Evolutionary conservation across 768 basidiomycete genomes (phyloP), one percentile per base, ranked within the genome.

Genomic region (Rhizopogon roseolus): DNA sequence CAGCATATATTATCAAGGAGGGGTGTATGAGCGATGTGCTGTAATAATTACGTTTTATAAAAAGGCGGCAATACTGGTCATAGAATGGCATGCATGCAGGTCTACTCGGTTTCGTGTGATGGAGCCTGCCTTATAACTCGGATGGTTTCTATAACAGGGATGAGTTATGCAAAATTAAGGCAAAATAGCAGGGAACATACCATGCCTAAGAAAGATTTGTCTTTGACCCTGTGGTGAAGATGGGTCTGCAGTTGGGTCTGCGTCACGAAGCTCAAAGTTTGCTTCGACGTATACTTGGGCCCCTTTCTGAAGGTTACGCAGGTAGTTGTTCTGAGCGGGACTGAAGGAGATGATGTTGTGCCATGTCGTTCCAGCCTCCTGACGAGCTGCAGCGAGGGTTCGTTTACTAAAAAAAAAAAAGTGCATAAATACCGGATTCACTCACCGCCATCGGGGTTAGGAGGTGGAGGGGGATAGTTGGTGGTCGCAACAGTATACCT

Each of bases 191-290:
- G 36, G 34, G 2, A 11, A 57, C 80, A 39, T 56, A 90, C 92
- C 90, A 58, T 93, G 91, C 64, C 81, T 76, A 39, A 93, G 76
- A 70, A 91, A 87, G 52, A 93, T 86, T 66, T 92, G 90, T 32
- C 88, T 84, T 64, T 91, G 90, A 1, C 84, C 86, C 52, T 82
- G 76, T 29, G 85, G 80, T 1, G 87, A 81, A 48, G 77, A 70
- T 2, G 88, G 76, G 49, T 90, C 88, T 11, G 88, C 81, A 38
- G 72, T 76, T 6, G 77, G 68, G 39, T 87, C 86, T 8, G 90
- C 80, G 54, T 92, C 88, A 38, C 85, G 81, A 22, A 93, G 67
- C 67, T 92, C 90, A 56, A 79, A 92, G 59, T 74, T 76, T 28
- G 90, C 85, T 67, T 95, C 92, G 36, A 90, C 90, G 56, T 84